Evolutionary conservation across 2,329 filamentous ascomycete species (phyloP).

Genomic region (Colletotrichum salicis): DNA sequence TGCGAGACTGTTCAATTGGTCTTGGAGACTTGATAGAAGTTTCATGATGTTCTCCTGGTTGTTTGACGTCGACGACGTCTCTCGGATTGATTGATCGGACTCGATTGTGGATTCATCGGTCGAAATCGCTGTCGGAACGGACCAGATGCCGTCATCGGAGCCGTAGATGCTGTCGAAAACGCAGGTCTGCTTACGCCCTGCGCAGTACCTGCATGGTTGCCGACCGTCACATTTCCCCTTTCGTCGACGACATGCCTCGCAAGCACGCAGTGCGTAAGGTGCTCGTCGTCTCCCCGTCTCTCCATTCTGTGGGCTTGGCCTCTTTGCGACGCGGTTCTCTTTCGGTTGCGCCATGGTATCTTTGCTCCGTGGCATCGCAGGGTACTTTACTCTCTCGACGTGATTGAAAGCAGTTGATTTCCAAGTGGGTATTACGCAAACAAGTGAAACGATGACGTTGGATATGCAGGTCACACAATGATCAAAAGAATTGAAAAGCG

Average conservation of each 20-base stretch:
- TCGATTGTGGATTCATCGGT: not conserved
- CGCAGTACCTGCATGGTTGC: slow-evolving; percentile 38
- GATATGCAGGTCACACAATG: not conserved
- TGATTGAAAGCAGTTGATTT: too few species aligned
- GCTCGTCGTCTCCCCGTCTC: slow-evolving; percentile 33
- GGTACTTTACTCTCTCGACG: too few species aligned
- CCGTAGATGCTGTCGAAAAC: slow-evolving; percentile 24
- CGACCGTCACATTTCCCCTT: slow-evolving; percentile 40
- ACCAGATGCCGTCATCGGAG: slow-evolving; percentile 5
- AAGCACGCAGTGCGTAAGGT: slow-evolving; percentile 39
- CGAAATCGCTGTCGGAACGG: not conserved
- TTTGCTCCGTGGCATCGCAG: not conserved
- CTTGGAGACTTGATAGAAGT: not conserved
- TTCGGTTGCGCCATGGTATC: slow-evolving; percentile 6
- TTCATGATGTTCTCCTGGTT: not conserved
- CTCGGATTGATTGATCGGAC: not conserved
- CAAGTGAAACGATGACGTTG: not conserved
- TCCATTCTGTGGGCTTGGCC: not conserved
- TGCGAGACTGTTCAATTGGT: not conserved
- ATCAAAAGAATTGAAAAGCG: not conserved
- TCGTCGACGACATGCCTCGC: slow-evolving; percentile 39
- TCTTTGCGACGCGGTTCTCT: slow-evolving; percentile 7
- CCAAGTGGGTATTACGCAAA: not conserved
- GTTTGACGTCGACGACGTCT: not conserved
- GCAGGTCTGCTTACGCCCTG: slow-evolving; percentile 33